These are phyloP conservation scores for Cyclocybe cylindracea DNA, from an alignment of 768 basidiomycete species.

Conservation along the genomic window DNA sequence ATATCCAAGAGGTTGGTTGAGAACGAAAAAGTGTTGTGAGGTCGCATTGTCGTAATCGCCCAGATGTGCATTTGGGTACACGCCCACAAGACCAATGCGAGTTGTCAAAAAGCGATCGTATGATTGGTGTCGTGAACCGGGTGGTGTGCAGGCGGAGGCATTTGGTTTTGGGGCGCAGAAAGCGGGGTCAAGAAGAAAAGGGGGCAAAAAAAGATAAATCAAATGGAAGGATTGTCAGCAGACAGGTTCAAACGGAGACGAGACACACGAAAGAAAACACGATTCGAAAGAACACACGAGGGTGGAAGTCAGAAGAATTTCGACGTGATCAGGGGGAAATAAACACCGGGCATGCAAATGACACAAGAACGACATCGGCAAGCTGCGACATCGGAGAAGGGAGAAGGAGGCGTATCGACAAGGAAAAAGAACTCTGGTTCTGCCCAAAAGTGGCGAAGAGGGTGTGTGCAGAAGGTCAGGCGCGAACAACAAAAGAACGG, in stretches of 20 bases:
- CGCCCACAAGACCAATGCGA: not conserved
- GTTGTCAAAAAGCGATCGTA: not conserved
- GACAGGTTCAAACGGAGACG: not conserved
- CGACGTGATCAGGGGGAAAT: not conserved
- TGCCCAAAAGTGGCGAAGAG: no score
- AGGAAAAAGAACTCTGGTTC: no score
- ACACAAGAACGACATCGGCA: no score
- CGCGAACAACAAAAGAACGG: no score
- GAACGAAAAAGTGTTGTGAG: no score
- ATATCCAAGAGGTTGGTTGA: no score
- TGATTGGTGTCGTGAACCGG: not conserved
- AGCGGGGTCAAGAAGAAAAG: slow-evolving; percentile 2
- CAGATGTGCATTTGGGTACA: no score
- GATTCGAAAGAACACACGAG: not conserved
- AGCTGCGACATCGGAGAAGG: no score
- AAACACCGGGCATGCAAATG: no score
- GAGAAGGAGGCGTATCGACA: no score
- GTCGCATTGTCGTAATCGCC: no score
- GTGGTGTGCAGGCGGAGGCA: slow-evolving; percentile 1
- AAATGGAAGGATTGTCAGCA: slow-evolving; percentile 1
- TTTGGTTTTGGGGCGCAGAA: not conserved
- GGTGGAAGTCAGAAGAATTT: not conserved
- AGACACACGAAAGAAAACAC: not conserved
- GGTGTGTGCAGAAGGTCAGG: no score
- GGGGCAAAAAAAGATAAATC: not conserved